A percentile compares a stretch with the other conserved stretches of the same genome.
Evolutionary conservation across 139 green algal species (phyloP).

Genomic region (Trebouxia sp.): DNA sequence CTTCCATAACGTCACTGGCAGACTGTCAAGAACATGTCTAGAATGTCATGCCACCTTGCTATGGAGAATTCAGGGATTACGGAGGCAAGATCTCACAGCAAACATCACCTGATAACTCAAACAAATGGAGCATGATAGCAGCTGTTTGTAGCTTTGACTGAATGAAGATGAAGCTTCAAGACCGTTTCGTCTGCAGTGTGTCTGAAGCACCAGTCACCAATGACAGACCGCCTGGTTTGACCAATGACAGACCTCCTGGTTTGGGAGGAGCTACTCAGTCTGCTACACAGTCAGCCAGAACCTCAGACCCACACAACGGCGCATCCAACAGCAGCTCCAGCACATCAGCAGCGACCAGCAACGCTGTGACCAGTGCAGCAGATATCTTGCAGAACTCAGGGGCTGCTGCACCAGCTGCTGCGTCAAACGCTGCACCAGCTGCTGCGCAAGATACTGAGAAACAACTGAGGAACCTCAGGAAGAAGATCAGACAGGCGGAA

Average conservation of each 20-base stretch:
- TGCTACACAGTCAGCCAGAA: neutral
- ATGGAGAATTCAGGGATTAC: no score
- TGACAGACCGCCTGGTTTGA: neutral
- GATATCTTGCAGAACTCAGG: neutral
- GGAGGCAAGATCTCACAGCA: no score
- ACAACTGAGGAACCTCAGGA: conserved; percentile 61
- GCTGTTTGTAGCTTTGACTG: neutral
- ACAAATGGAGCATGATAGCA: neutral
- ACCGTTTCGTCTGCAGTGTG: conserved; percentile 21
- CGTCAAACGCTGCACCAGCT: neutral
- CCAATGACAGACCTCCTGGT: neutral
- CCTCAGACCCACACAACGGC: neutral
- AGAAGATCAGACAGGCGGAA: conserved; percentile 66
- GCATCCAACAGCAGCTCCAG: neutral
- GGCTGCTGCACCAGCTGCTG: neutral
- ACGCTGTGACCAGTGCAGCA: neutral
- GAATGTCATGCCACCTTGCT: neutral
- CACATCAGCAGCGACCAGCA: neutral
- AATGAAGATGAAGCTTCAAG: no score
- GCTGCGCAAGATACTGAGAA: conserved; percentile 55
- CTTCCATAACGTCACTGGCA: neutral
- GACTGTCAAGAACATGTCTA: neutral
- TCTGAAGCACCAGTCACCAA: conserved; percentile 1
- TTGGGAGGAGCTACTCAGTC: no score
- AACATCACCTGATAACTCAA: no score